phyloP scores from a whole-genome alignment of 179 eudicot species.

The Silene coronaria region DNA sequence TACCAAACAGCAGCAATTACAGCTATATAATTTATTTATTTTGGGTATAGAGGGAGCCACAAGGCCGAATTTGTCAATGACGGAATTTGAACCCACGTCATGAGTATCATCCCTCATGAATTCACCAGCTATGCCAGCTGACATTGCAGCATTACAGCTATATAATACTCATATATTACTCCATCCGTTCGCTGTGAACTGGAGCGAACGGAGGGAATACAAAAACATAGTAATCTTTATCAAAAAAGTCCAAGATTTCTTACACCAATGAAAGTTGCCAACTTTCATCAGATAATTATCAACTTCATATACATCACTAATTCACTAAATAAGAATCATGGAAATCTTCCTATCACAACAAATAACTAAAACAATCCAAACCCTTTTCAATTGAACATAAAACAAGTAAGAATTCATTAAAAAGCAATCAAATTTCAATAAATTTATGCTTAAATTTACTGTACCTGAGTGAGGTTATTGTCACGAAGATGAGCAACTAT shows the following conservation, averaged over 20 bases:
- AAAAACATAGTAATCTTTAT: no score
- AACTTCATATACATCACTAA: neutral
- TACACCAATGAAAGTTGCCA: neutral
- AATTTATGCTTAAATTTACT: neutral
- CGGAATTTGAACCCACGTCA: no score
- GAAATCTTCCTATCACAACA: neutral
- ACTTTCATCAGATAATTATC: neutral
- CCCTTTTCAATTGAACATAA: slow-evolving; percentile 2
- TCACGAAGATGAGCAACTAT: slow-evolving; percentile 83
- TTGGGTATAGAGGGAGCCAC: no score
- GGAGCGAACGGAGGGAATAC: no score
- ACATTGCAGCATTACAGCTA: no score
- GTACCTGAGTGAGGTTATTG: slow-evolving; percentile 64
- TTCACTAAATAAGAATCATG: neutral
- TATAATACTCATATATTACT: neutral
- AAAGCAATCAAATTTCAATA: neutral
- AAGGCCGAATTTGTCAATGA: no score
- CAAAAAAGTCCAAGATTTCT: neutral
- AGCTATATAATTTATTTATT: neutral
- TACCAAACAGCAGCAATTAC: neutral
- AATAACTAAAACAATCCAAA: neutral
- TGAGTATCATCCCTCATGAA: no score
- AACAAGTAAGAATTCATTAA: neutral
- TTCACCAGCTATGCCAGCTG: no score
- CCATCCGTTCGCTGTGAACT: no score